Conservation (phyloP, 2,329 filamentous ascomycete genomes). For the Aurifilum marmelostoma region DNA sequence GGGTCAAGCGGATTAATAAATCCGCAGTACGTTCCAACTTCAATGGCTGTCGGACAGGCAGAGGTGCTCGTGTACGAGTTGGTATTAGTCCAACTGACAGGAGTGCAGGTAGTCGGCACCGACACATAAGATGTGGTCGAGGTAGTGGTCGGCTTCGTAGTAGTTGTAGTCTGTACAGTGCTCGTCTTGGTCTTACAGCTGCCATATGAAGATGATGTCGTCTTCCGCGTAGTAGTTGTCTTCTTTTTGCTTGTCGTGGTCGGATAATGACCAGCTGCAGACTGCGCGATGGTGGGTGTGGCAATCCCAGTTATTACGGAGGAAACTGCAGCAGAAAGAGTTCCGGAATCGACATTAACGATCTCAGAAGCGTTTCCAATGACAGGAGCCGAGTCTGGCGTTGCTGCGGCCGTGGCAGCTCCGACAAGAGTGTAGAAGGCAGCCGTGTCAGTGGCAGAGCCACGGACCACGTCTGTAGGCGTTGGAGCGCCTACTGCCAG, state of each 20-base stretch:
- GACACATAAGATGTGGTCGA: neutral
- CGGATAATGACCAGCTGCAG: neutral
- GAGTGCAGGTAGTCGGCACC: constrained; percentile 3
- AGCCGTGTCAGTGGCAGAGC: neutral
- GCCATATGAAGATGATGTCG: neutral
- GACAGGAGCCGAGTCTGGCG: neutral
- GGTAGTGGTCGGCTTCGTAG: neutral
- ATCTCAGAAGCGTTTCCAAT: neutral
- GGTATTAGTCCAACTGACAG: constrained; percentile 9
- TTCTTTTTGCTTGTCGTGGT: neutral
- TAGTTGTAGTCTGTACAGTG: neutral
- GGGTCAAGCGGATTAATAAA: constrained; percentile 11
- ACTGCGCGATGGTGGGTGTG: neutral
- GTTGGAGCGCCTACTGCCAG: constrained; percentile 3
- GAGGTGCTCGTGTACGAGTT: constrained; percentile 9
- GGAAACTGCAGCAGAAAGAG: neutral
- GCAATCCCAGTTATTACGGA: neutral
- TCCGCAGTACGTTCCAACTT: constrained; percentile 5
- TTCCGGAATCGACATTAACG: neutral
- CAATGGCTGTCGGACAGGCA: constrained; percentile 11
- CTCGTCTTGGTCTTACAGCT: constrained; percentile 3
- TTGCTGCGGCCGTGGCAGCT: neutral
- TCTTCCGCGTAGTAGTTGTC: neutral
- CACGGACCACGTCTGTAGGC: neutral
- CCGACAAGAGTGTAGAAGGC: constrained; percentile 5